Conservation (phyloP, 306 rosid species). For the Lathyrus tuberosus region DNA sequence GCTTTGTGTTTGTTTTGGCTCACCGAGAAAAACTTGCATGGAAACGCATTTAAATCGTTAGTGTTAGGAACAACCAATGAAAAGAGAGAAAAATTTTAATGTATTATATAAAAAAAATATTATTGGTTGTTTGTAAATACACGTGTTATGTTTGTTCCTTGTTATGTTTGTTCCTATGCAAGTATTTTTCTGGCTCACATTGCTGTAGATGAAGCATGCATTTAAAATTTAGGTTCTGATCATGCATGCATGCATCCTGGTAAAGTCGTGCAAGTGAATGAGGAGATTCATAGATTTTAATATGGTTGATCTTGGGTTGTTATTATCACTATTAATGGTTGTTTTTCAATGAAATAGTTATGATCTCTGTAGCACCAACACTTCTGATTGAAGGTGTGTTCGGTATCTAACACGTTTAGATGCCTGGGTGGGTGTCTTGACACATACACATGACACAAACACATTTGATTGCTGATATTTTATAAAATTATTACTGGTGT, state of each 20-base stretch:
- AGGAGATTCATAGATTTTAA: not conserved
- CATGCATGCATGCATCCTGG: constrained; percentile 17
- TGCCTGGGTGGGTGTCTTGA: not conserved
- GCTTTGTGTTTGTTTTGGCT: not conserved
- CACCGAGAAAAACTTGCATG: too few species aligned
- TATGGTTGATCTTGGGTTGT: constrained; percentile 29
- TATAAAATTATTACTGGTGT: not conserved
- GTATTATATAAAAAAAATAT: too few species aligned
- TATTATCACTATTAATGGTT: not conserved
- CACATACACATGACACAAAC: not conserved
- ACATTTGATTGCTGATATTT: not conserved
- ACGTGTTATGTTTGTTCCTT: too few species aligned
- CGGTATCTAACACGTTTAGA: not conserved
- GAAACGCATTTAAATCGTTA: too few species aligned
- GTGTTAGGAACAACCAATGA: too few species aligned
- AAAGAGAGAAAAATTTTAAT: too few species aligned
- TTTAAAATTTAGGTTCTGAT: not conserved
- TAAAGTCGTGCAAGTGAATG: not conserved
- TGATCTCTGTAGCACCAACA: not conserved
- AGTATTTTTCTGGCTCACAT: constrained; percentile 8
- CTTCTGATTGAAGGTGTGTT: not conserved
- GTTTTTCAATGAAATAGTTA: not conserved
- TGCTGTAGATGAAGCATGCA: not conserved
- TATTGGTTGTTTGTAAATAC: too few species aligned
- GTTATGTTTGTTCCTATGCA: too few species aligned